Evolutionary conservation across 2,329 filamentous ascomycete genomes (phyloP), one percentile per base, ranked within the genome.

Genomic region (Pyricularia grisea): DNA sequence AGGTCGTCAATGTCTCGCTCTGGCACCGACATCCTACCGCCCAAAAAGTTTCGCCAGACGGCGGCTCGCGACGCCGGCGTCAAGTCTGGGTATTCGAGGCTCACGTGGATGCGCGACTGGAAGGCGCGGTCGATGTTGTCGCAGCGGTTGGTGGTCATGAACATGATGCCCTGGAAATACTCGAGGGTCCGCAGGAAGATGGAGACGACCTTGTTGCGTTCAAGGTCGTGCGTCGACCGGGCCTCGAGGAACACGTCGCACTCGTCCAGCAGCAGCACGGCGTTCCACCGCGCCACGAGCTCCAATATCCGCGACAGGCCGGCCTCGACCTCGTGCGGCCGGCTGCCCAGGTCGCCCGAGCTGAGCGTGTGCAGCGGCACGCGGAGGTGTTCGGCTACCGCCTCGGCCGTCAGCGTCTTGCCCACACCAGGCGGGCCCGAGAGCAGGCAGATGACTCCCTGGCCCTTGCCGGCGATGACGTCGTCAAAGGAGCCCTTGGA

Each of bases 201-300:
- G 69, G 76, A 76, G 10, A 80, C 78, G 30, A 82, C 73, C 67
- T 76, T 77, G 74, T 83, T 83, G 65, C 79, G 76, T 69, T 79
- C 74, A 3, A 81, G 72, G 70, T 80, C 77, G 68, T 76, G 71
- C 6, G 73, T 70, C 4, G 61, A 61, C 7, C 73, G 69, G 2
- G 69, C 69, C 33, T 71, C 70, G 25, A 74, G 69, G 31, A 74
- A 73, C 55, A 73, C 71, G 72, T 90, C 88, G 27, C 87, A 89
- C 79, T 92, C 90, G 74, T 92, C 90, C 1, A 92, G 84, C 3
- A 93, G 82, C 0, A 92, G 80, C 2, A 93, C 86, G 0, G 89
- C 90, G 65, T 89, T 88, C 90, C 90, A 92, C 1, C 84, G 84
- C 71, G 91, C 88, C 1, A 90, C 90, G 71, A 94, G 88, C 74